Conservation (phyloP, 768 basidiomycete genomes). For the Kwoniella botswanensis region DNA sequence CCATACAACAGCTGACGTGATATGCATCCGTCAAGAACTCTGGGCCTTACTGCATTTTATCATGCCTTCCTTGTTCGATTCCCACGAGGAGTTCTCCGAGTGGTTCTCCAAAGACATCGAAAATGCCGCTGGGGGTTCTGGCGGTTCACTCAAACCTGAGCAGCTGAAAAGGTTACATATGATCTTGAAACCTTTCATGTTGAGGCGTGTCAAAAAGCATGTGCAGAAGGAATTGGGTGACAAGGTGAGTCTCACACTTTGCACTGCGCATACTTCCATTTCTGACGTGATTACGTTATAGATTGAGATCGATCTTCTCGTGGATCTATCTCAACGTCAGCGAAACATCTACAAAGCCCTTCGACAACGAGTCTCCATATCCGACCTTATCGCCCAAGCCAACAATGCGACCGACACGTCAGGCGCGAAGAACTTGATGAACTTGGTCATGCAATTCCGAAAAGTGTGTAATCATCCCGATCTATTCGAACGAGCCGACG, state of each 20-base stretch:
- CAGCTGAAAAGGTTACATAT: constrained; percentile 94
- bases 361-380: constrained; percentile 89
- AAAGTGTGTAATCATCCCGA: constrained; percentile 99
- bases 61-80: constrained; percentile 99
- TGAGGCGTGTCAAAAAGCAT: constrained; percentile 93
- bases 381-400: constrained; percentile 91
- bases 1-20: constrained; percentile 7
- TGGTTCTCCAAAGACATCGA: constrained; percentile 99
- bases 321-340: constrained; percentile 92
- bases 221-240: constrained; percentile 99
- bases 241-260: constrained; percentile 67
- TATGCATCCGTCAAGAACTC: constrained; percentile 66
- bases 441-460: constrained; percentile 99
- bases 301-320: constrained; percentile 96
- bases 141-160: constrained; percentile 88
- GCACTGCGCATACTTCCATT: neutral
- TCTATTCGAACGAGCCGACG: constrained; percentile 95
- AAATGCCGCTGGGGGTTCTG: constrained; percentile 86
- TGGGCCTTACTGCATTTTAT: constrained; percentile 99
- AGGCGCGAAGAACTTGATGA: constrained; percentile 93
- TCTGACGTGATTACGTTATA: constrained; percentile 53
- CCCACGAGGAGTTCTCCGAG: constrained; percentile 98
- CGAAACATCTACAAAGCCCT: constrained; percentile 86
- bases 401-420: constrained; percentile 80
- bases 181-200: constrained; percentile 99